phyloP scores from a whole-genome alignment of 1,139 yeast genomes.

The Nakaseomyces delphensis region DNA sequence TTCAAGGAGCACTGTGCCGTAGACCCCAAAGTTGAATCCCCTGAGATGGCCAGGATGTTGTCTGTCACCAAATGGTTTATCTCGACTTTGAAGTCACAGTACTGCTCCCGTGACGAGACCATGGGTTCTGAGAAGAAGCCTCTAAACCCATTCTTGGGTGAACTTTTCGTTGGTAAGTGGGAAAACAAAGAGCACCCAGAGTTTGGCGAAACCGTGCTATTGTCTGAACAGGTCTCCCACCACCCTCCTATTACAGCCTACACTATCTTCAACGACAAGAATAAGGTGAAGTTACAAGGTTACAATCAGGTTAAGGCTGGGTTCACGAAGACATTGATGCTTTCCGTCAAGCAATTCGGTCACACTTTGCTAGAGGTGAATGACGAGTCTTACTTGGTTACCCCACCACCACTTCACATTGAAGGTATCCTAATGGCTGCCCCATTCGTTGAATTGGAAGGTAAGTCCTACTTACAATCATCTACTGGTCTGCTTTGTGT shows the following conservation, averaged over 20 bases:
- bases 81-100: constrained; percentile 84
- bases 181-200: constrained; percentile 39
- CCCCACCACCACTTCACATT: constrained; percentile 89
- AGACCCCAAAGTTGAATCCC: constrained; percentile 32
- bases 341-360: constrained; percentile 84
- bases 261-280: constrained; percentile 60
- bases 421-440: constrained; percentile 86
- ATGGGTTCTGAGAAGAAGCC: constrained; percentile 89
- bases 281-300: constrained; percentile 67
- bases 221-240: constrained; percentile 87
- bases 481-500: constrained; percentile 67
- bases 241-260: constrained; percentile 95
- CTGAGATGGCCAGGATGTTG: constrained; percentile 44
- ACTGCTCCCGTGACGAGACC: constrained; percentile 82
- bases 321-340: constrained; percentile 49
- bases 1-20: constrained; percentile 29
- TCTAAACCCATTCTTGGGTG: constrained; percentile 87
- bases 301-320: constrained; percentile 83
- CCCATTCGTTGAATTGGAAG: constrained; percentile 84
- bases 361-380: constrained; percentile 67
- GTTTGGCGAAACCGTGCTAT: constrained; percentile 61
- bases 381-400: constrained; percentile 64
- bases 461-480: constrained; percentile 69
- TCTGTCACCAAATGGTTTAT: constrained; percentile 88
- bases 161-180: constrained; percentile 85